These are phyloP conservation scores for Ustilago shanxiensis DNA, from an alignment of 1,284 basidiomycete genomes.

Conservation along the genomic window DNA sequence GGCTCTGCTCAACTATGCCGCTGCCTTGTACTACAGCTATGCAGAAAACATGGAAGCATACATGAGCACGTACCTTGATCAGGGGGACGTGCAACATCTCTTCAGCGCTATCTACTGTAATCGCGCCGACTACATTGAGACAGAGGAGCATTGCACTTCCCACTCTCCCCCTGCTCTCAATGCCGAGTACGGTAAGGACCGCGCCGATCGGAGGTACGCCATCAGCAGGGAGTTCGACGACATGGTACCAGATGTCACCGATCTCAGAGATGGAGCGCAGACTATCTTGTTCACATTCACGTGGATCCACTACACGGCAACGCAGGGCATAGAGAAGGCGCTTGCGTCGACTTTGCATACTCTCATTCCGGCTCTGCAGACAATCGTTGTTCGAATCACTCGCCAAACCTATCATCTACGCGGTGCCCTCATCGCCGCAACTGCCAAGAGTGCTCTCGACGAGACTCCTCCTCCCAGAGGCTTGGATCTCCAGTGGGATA, in stretches of 20 bases:
- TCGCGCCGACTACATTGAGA: slow-evolving; percentile 21
- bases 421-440: neutral
- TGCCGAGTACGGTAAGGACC: neutral
- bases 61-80: neutral
- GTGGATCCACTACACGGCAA: slow-evolving; percentile 39
- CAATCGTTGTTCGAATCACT: slow-evolving; percentile 19
- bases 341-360: slow-evolving; percentile 15
- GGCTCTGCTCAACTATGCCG: slow-evolving; percentile 37
- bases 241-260: slow-evolving; percentile 21
- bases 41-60: slow-evolving; percentile 14
- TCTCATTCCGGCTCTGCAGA: slow-evolving; percentile 31
- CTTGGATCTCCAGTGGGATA: slow-evolving; percentile 10
- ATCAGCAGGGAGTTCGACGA: neutral
- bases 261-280: slow-evolving; percentile 34
- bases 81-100: neutral
- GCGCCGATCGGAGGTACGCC: neutral
- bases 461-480: neutral
- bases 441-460: neutral
- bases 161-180: neutral
- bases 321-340: neutral
- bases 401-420: slow-evolving; percentile 6
- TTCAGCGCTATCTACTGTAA: slow-evolving; percentile 4
- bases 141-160: slow-evolving; percentile 20
- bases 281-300: slow-evolving; percentile 30
- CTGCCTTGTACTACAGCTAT: slow-evolving; percentile 13